phyloP scores from a whole-genome alignment of 305 asterid species.

The Fraxinus paxiana region DNA sequence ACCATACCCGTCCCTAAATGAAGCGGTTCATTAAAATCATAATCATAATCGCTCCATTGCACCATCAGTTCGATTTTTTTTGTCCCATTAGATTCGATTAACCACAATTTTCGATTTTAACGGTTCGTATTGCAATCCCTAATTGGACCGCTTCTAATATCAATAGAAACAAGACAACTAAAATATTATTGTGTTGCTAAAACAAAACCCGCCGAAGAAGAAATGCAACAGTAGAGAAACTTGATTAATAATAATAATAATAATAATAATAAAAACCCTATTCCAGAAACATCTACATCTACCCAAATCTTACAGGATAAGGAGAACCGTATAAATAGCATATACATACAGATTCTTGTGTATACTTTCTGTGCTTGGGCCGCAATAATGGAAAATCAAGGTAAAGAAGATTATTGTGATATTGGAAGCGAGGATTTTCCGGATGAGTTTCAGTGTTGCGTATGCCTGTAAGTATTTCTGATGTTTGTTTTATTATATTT shows the following conservation, averaged over 20 bases:
- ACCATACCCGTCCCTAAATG: too few species aligned
- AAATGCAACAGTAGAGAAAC: too few species aligned
- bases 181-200: too few species aligned
- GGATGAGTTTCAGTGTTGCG: conserved; percentile 60
- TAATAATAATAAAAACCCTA: neutral
- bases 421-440: conserved; percentile 40
- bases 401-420: conserved; percentile 11
- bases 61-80: too few species aligned
- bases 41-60: too few species aligned
- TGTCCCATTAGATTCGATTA: too few species aligned
- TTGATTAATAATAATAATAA: too few species aligned
- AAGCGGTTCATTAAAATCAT: too few species aligned
- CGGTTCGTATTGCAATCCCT: too few species aligned
- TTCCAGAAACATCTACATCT: neutral
- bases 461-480: conserved; percentile 53
- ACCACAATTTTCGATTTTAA: too few species aligned
- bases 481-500: neutral
- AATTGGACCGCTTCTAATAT: too few species aligned
- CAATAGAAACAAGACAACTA: neutral
- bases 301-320: neutral
- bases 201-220: neutral
- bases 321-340: neutral
- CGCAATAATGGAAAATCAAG: conserved; percentile 33
- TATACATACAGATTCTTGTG: neutral
- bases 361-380: neutral